Evolutionary conservation across 805 yeast species (phyloP).

Genomic region (Yarrowia deformans): DNA sequence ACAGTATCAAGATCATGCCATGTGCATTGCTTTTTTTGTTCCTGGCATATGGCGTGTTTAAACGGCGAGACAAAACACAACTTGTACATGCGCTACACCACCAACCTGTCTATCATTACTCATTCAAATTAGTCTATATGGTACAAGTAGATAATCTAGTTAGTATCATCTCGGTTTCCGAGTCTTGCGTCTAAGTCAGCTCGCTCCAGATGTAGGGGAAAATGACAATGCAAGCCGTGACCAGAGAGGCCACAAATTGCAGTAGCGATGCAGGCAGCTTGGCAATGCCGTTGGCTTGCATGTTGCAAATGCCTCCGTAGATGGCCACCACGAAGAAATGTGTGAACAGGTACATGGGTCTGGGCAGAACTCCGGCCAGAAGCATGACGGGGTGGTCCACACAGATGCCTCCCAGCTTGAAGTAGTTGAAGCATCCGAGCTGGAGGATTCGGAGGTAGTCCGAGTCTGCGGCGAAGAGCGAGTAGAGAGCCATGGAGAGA

Average conservation of each 20-base stretch:
- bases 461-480: constrained; percentile 86
- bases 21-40: constrained; percentile 1
- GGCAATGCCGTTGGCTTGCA: constrained; percentile 65
- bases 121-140: constrained; percentile 35
- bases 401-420: constrained; percentile 82
- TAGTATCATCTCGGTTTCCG: constrained; percentile 31
- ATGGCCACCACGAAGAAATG: constrained; percentile 93
- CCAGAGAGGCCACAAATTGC: constrained; percentile 71
- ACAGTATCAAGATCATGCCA: background rate
- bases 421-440: constrained; percentile 87
- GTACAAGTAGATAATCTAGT: constrained; percentile 30
- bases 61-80: too few relatives aligned
- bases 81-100: too few relatives aligned
- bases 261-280: constrained; percentile 74
- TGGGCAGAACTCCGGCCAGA: constrained; percentile 80
- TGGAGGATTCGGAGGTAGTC: constrained; percentile 71
- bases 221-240: constrained; percentile 79
- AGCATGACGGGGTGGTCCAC: constrained; percentile 80
- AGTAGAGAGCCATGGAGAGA: constrained; percentile 85
- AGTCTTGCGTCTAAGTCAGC: constrained; percentile 40
- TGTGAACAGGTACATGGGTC: constrained; percentile 74
- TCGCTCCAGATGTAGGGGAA: constrained; percentile 69
- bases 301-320: constrained; percentile 76
- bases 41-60: background rate
- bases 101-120: constrained; percentile 7